These are phyloP conservation scores for Marvania coccoides DNA, from an alignment of 139 green algal species.

Conservation along the genomic window DNA sequence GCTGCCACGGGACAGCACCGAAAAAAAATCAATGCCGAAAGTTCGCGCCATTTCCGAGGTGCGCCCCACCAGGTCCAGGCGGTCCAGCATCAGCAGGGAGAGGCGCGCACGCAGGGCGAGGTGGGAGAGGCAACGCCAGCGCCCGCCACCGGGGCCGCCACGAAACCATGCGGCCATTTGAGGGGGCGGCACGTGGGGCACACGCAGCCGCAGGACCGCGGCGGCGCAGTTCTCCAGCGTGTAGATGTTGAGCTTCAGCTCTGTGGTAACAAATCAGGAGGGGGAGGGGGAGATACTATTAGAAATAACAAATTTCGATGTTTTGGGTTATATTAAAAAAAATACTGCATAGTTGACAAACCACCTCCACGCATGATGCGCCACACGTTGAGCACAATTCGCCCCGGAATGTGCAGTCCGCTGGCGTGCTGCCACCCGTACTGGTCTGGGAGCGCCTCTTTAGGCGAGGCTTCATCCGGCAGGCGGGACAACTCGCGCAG, in stretches of 20 bases:
- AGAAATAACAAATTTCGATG: background rate
- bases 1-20: slow-evolving; percentile 60
- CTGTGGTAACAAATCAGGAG: slow-evolving; percentile 14
- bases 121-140: slow-evolving; percentile 44
- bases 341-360: slow-evolving; percentile 21
- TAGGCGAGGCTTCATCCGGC: slow-evolving; percentile 10
- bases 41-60: slow-evolving; percentile 82
- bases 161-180: slow-evolving; percentile 77
- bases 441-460: slow-evolving; percentile 45
- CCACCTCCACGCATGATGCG: slow-evolving; percentile 47
- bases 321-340: background rate
- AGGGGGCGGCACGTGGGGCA: slow-evolving; percentile 54
- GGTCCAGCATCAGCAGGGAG: slow-evolving; percentile 73
- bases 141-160: slow-evolving; percentile 20
- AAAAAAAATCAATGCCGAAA: slow-evolving; percentile 97
- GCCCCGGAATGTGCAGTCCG: slow-evolving; percentile 55
- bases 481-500: slow-evolving; percentile 55
- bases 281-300: background rate
- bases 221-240: slow-evolving; percentile 67
- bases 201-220: slow-evolving; percentile 69
- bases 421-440: slow-evolving; percentile 65
- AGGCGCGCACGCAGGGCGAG: slow-evolving; percentile 39
- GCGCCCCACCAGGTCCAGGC: slow-evolving; percentile 83
- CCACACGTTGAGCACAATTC: slow-evolving; percentile 96
- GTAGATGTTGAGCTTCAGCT: slow-evolving; percentile 83